A percentile compares a stretch with the other conserved stretches of the same genome.
Conservation (phyloP, 441 rosid species). For the Aquilaria agallochum region DNA sequence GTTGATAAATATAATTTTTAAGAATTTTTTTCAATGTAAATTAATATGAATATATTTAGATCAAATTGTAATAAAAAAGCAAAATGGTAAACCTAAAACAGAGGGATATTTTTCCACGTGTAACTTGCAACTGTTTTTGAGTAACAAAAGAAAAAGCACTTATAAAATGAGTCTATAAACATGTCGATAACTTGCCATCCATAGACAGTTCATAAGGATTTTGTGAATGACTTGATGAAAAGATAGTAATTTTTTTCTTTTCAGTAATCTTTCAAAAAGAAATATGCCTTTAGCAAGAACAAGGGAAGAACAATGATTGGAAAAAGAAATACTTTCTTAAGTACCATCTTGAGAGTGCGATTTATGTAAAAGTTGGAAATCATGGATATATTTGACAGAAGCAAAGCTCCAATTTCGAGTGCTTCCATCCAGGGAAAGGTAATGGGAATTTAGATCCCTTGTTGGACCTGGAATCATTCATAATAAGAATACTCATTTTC, state of each 20-base stretch:
- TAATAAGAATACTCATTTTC: too few species aligned
- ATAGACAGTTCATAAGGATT: too few species aligned
- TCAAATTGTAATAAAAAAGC: neutral
- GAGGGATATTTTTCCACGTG: too few species aligned
- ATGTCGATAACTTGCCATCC: too few species aligned
- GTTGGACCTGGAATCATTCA: too few species aligned
- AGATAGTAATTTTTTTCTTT: neutral
- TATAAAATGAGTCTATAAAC: too few species aligned
- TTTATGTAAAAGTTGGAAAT: slow-evolving; percentile 1
- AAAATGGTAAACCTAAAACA: neutral
- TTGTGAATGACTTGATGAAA: too few species aligned
- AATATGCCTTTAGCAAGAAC: neutral
- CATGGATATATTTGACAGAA: slow-evolving; percentile 4
- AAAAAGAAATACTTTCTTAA: neutral
- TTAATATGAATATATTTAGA: too few species aligned
- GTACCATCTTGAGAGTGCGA: neutral
- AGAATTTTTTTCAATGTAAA: too few species aligned
- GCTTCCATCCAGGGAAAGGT: neutral
- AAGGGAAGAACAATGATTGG: neutral
- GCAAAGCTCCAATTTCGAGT: neutral
- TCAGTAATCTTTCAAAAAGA: neutral
- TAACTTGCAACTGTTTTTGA: too few species aligned
- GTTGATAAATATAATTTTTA: neutral
- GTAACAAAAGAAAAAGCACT: too few species aligned
- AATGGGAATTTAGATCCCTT: neutral